Evolutionary conservation across 805 yeast species (phyloP).

Genomic region (Myxozyma neglecta): DNA sequence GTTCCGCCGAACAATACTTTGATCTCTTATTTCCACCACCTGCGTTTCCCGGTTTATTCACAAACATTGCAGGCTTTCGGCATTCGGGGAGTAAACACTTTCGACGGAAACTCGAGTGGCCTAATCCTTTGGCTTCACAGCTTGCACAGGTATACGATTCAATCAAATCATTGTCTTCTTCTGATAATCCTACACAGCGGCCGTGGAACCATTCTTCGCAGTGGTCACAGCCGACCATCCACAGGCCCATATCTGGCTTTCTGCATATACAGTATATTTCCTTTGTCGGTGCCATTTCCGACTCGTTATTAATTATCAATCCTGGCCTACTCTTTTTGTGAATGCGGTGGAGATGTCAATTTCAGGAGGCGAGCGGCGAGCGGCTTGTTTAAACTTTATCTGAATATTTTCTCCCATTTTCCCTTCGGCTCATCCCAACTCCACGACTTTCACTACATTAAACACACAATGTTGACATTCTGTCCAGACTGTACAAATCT

Average conservation of each 20-base stretch:
- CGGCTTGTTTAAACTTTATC: not conserved
- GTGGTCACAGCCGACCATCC: slow-evolving; percentile 94
- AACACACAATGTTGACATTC: slow-evolving; percentile 73
- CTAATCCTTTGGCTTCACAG: slow-evolving; percentile 53
- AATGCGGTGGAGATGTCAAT: not conserved
- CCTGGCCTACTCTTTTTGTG: too few relatives aligned
- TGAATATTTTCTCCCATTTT: not conserved
- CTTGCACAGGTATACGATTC: slow-evolving; percentile 69
- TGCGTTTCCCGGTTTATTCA: not conserved
- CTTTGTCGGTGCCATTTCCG: slow-evolving; percentile 1
- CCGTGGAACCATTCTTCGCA: slow-evolving; percentile 97
- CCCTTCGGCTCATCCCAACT: not conserved
- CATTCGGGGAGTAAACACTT: slow-evolving; percentile 69
- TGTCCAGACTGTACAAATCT: slow-evolving; percentile 94
- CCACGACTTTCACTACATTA: not conserved
- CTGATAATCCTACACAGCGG: slow-evolving; percentile 63
- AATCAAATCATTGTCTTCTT: slow-evolving; percentile 54
- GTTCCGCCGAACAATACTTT: slow-evolving; percentile 74
- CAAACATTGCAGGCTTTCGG: slow-evolving; percentile 47
- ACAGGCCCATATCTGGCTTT: slow-evolving; percentile 69
- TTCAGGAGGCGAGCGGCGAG: not conserved
- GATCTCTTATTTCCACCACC: slow-evolving; percentile 42
- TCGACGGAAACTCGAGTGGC: slow-evolving; percentile 66
- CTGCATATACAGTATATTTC: slow-evolving; percentile 67
- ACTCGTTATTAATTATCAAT: too few relatives aligned